A percentile compares a stretch with the other conserved stretches of the same genome.
phyloP scores from a whole-genome alignment of 2,329 filamentous ascomycete genomes.

The Drechslera avenae region DNA sequence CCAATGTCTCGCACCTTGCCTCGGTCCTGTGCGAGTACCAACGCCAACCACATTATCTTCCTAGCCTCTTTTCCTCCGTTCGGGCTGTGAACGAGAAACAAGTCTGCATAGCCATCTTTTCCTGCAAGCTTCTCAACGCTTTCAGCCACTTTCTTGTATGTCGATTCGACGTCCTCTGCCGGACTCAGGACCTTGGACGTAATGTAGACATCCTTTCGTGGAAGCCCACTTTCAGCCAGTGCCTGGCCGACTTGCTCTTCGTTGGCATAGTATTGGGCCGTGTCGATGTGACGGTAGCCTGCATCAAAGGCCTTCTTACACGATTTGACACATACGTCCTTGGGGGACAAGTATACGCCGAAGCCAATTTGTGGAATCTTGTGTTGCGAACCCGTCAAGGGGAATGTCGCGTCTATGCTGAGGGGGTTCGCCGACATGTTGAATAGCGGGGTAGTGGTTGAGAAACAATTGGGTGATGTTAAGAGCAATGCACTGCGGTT shows the following conservation, averaged over 20 bases:
- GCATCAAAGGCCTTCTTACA: constrained; percentile 62
- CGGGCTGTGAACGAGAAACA: constrained; percentile 73
- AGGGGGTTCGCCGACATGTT: constrained; percentile 32
- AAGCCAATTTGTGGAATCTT: constrained; percentile 72
- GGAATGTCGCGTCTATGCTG: constrained; percentile 55
- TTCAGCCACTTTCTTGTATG: constrained; percentile 63
- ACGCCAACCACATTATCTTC: constrained; percentile 67
- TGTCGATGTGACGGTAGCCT: constrained; percentile 69
- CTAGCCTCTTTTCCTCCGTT: constrained; percentile 60
- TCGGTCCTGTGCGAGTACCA: constrained; percentile 66
- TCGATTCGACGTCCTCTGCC: constrained; percentile 60
- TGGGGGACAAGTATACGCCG: constrained; percentile 69
- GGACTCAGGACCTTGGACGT: constrained; percentile 71
- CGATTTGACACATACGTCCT: constrained; percentile 61
- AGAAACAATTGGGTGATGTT: constrained; percentile 8
- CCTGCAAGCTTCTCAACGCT: constrained; percentile 66
- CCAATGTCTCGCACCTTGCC: constrained; percentile 70
- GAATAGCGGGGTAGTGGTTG: constrained; percentile 12
- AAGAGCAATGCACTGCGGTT: constrained; percentile 8
- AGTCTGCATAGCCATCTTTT: constrained; percentile 67
- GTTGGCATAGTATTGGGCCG: constrained; percentile 73
- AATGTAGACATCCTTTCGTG: constrained; percentile 66
- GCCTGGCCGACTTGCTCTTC: constrained; percentile 70
- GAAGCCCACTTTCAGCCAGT: constrained; percentile 61
- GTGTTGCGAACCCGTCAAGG: constrained; percentile 57